These are phyloP conservation scores for Diutina siamensis DNA, from an alignment of 1,139 yeast genomes.

Conservation along the genomic window DNA sequence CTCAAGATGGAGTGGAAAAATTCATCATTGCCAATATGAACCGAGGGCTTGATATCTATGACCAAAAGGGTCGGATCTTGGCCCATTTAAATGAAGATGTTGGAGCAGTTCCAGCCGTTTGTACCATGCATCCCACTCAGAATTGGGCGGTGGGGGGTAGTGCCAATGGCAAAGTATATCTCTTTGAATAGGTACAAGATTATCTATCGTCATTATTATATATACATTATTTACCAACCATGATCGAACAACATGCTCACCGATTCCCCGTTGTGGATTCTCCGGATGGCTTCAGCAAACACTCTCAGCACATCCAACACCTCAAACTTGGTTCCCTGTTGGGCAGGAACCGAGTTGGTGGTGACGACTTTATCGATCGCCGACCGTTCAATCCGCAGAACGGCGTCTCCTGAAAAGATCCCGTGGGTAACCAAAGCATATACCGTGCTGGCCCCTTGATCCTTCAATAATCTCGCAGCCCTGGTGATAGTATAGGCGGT, in stretches of 20 bases:
- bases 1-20: conserved; percentile 64
- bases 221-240: conserved; percentile 2
- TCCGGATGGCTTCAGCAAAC: conserved; percentile 7
- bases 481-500: conserved; percentile 5
- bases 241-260: conserved; percentile 7
- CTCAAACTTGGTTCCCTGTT: conserved; percentile 3
- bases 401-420: conserved; percentile 5
- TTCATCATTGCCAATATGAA: conserved; percentile 92
- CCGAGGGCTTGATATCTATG: conserved; percentile 70
- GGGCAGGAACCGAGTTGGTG: conserved; percentile 4
- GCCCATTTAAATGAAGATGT: conserved; percentile 56
- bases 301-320: conserved; percentile 7
- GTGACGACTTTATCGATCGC: conserved; percentile 5
- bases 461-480: conserved; percentile 6
- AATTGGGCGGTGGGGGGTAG: conserved; percentile 93
- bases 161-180: conserved; percentile 83
- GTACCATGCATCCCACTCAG: conserved; percentile 67
- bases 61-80: conserved; percentile 61
- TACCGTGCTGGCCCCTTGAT: conserved; percentile 3
- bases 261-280: conserved; percentile 7
- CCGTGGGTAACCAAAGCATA: conserved; percentile 6
- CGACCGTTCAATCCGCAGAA: background rate
- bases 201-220: background rate
- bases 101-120: conserved; percentile 90
- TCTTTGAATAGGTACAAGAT: conserved; percentile 26